Evolutionary conservation across 805 yeast species (phyloP), one percentile per base, ranked within the genome.

Genomic region (Pichia nanzhaoensis): DNA sequence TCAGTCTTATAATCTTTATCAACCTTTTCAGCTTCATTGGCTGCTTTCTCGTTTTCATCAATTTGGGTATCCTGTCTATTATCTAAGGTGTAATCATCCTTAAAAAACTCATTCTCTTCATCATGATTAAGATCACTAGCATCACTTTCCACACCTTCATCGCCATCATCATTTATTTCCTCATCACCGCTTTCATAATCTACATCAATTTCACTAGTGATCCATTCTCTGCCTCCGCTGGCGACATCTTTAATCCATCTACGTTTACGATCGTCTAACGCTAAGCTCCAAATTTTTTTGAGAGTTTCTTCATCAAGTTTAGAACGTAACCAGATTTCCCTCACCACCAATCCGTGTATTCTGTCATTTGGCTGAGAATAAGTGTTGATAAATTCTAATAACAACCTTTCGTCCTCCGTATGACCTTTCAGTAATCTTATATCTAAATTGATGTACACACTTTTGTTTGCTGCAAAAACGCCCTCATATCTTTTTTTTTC

Each of bases 401-500:
- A 36, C 3, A 22, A 13, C 32, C 20, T 28, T 20, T 30, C 32
- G 6, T 39, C 16, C 16, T 30, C 33, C 6, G 33, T 5, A 9
- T 30, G 27, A 7, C 34, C 9, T 18, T 21, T 18, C 12, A 16
- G 18, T 31, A 48, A 22, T 17, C 47, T 31, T 5, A 17, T 10
- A 40, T 47, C 51, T 18, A 38, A 19, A 18, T 19, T 16, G 14
- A 82, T 60, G 55, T 82, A 82, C 3, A 67, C 57, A 2, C 93
- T 95, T 51, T 77, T 78, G 59, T 93, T 93, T 30, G 95, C 80
- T 0, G 84, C 95, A 96, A 96, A 93, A 14, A 93, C 75, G 21
- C 95, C 95, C 62, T 90, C 97, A 62, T 91, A 93, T 33, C 98
- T 66, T 59, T 89, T 89, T 48, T 86, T 73, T 60, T 93, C 98